Evolutionary conservation across 1,284 basidiomycete species (phyloP), one percentile per base, ranked within the genome.

Genomic region (Moniliella sp.): DNA sequence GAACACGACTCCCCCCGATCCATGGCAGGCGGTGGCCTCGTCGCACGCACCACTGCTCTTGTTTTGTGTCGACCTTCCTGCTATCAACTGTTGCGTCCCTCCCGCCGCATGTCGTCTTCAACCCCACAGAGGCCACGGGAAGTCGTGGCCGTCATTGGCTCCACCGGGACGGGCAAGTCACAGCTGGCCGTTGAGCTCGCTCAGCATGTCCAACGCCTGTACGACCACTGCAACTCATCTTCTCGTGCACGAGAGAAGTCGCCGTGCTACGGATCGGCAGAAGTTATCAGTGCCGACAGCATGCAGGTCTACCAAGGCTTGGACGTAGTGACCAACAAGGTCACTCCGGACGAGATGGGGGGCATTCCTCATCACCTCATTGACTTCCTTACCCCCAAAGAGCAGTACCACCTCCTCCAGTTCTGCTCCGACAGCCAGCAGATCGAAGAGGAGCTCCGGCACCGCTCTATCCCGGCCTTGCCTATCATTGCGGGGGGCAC

Each of bases 241-340:
- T 27, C 27, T 16, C 13, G 15, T 9, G n/a, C n/a, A n/a, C n/a
- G n/a, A 10, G 18, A 5, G 5, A 10, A 27, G 1, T 36, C 26
- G n/a, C 39, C 35, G 2, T n/a, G 23, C 5, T 36, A 34, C n/a
- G 18, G 9, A 4, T 28, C 28, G 0, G 61, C 45, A 0, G 59
- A 75, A 50, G 69, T 94, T 44, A 76, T 97, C 55, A 93, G 91
- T 48, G 80, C 84, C 5, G 91, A 97, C 63, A 76, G 88, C 7
- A 97, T 99, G 86, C 91, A 99, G 62, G 76, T 86, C 10, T 97
- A 97, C 61, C 66, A 68, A n/a, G 86, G 88, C 0, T 68, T 97
- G 50, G 79, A 94, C 58, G 67, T 91, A 33, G 77, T 94, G 49
- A 97, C 91, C 13, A 97, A 97, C 64, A 97, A 99, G 64, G 72